Evolutionary conservation across 805 yeast species (phyloP).

Genomic region (Metschnikowia proteae): DNA sequence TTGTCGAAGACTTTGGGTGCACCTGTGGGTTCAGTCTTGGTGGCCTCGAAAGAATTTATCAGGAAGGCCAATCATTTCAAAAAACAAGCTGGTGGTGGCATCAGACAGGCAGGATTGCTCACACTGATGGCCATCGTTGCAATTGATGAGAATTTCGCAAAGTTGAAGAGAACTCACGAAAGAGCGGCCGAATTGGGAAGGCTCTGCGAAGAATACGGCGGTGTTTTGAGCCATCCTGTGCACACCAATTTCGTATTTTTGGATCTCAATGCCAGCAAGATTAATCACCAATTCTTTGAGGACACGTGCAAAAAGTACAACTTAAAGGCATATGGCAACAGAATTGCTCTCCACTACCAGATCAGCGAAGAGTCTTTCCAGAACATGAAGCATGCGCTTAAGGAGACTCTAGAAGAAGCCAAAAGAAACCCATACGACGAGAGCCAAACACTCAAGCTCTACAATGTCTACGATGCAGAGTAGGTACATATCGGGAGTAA

Average conservation of each 20-base stretch:
- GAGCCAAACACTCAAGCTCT: conserved; percentile 7
- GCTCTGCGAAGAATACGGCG: conserved; percentile 27
- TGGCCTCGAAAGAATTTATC: conserved; percentile 29
- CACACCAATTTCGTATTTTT: conserved; percentile 42
- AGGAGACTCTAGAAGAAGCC: conserved; percentile 17
- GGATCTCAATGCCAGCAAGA: conserved; percentile 29
- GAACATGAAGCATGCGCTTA: conserved; percentile 19
- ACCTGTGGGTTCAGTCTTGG: conserved; percentile 42
- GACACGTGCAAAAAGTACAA: conserved; percentile 20
- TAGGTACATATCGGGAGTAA: not conserved
- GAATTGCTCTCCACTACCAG: conserved; percentile 37
- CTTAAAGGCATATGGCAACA: conserved; percentile 15
- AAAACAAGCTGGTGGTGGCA: conserved; percentile 44
- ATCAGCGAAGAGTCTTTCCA: conserved; percentile 29
- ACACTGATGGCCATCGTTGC: conserved; percentile 41
- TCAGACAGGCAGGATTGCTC: conserved; percentile 40
- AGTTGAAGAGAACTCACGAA: conserved; percentile 31
- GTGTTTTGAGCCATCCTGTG: conserved; percentile 34
- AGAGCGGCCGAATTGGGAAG: conserved; percentile 33
- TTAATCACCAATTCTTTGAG: conserved; percentile 25
- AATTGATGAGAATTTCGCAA: conserved; percentile 36
- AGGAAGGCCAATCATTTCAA: conserved; percentile 43
- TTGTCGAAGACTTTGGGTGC: conserved; percentile 43
- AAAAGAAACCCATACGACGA: conserved; percentile 13
- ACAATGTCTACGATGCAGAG: conserved; percentile 9